Conservation (phyloP, 1,284 basidiomycete genomes). For the Rhizoctonia solani region DNA sequence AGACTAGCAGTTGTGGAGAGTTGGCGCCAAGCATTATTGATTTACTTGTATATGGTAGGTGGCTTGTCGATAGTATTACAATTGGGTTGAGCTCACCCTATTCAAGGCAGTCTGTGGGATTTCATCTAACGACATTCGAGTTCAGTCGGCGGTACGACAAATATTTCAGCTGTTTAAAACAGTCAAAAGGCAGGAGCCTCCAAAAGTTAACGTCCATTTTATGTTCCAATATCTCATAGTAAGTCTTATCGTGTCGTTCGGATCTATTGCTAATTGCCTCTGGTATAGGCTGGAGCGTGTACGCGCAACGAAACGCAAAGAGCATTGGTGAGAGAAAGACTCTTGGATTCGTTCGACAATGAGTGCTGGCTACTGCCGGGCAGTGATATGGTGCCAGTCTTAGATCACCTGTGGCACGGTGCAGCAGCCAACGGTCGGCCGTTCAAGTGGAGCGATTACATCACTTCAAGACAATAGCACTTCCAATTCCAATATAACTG, state of each 20-base stretch:
- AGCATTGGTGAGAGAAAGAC: background rate
- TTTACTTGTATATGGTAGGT: constrained; percentile 27
- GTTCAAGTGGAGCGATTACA: constrained; percentile 10
- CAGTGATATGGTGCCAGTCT: background rate
- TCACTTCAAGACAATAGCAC: background rate
- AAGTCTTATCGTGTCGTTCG: background rate
- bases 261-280: background rate
- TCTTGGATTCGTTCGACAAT: background rate
- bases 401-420: constrained; percentile 19
- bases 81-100: background rate
- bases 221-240: constrained; percentile 9
- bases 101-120: constrained; percentile 4
- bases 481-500: constrained; percentile 3
- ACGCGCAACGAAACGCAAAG: constrained; percentile 2
- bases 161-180: constrained; percentile 2
- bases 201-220: constrained; percentile 1
- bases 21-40: constrained; percentile 15
- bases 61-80: background rate
- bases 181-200: background rate
- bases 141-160: constrained; percentile 6
- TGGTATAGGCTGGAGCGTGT: constrained; percentile 1
- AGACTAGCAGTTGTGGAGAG: constrained; percentile 17
- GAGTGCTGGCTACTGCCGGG: constrained; percentile 7
- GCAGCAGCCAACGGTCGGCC: constrained; percentile 8
- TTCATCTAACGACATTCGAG: constrained; percentile 2